Percentiles rank a stretch among this genome's conserved stretches.
Evolutionary conservation across 169 alveolate species (phyloP).

Genomic region (Theileria equi): DNA sequence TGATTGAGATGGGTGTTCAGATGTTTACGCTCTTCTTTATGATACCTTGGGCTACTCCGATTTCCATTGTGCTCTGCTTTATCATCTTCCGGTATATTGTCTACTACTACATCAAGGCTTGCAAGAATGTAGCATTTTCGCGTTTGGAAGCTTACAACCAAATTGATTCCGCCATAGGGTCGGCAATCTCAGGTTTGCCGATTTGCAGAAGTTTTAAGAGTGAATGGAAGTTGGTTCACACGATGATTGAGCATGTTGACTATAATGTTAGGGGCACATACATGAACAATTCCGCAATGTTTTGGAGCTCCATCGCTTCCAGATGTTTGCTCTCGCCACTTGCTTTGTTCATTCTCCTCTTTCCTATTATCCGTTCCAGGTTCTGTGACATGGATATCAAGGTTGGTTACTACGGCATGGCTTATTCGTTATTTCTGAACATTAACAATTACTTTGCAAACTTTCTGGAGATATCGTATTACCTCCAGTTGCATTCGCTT

Average conservation of each 20-base stretch:
- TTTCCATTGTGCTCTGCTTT: neutral
- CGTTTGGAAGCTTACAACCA: slow-evolving; percentile 17
- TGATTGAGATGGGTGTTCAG: slow-evolving; percentile 18
- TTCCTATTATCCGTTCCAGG: neutral
- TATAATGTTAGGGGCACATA: slow-evolving; percentile 10
- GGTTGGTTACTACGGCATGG: slow-evolving; percentile 3
- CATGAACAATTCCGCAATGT: slow-evolving; percentile 4
- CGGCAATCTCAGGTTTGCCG: slow-evolving; percentile 39
- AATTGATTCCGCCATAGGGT: slow-evolving; percentile 33
- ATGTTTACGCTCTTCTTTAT: slow-evolving; percentile 42
- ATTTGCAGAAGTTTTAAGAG: slow-evolving; percentile 38
- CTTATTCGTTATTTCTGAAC: neutral
- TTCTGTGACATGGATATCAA: neutral
- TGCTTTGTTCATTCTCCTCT: slow-evolving; percentile 1
- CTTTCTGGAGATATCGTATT: no score
- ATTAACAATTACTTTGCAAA: no score
- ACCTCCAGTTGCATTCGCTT: slow-evolving; percentile 1
- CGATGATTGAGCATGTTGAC: slow-evolving; percentile 14
- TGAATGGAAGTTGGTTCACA: slow-evolving; percentile 28
- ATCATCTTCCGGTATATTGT: slow-evolving; percentile 3
- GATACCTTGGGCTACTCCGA: slow-evolving; percentile 30
- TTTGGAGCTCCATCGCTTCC: slow-evolving; percentile 35
- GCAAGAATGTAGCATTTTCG: slow-evolving; percentile 23
- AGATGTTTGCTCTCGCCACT: neutral
- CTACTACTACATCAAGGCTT: slow-evolving; percentile 10